Evolutionary conservation across 257 asterid species (phyloP), one percentile per base, ranked within the genome.

Genomic region (Solanum ossicruentum): DNA sequence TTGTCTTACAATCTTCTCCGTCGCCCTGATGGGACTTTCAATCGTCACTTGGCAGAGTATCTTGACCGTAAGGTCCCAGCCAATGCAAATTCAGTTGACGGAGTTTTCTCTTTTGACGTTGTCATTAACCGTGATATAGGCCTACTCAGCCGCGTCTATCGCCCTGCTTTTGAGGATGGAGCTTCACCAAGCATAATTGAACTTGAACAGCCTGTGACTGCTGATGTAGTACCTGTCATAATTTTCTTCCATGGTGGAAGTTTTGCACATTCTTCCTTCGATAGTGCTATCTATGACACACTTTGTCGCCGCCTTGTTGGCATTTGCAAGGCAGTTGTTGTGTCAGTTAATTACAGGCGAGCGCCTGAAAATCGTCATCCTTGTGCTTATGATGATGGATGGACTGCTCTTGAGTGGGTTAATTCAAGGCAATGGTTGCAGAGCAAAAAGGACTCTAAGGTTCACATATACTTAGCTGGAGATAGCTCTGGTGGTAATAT

Each of bases 201-300:
- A 18, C 92, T 93, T 0, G 98, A 93, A 28, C 90, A 88, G 82
- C 97, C 98, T 32, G 63, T 94, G 81, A 93, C 92, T 73, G 12
- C 89, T 6, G 92, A 88, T 43, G 55, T 91, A 18, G 92, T 94
- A 0, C 98, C 98, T 11, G 98, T 95, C 2, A 91, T 95, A 36
- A 67, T 95, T 12, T 95, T 89, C 94, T 94, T 93, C 91, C 98
- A 94, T 60, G 98, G 98, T 13, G 98, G 98, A n/a, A 95, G 98
- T 89, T 95, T 94, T 52, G 97, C 93, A 3, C 98, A 95, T 82
- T 95, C 98, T 26, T 95, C 98, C 1, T 94, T 92, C 84, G 93
- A 94, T 36, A 95, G 94, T 80, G 97, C 98, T 16, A 95, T 95
- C 58, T 95, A 95, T 71, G 98, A 95, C 65, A 94, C 89, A 3